Base-by-base conservation (phyloP, 805 yeast species). In the Wickerhamiella azyma region DNA sequence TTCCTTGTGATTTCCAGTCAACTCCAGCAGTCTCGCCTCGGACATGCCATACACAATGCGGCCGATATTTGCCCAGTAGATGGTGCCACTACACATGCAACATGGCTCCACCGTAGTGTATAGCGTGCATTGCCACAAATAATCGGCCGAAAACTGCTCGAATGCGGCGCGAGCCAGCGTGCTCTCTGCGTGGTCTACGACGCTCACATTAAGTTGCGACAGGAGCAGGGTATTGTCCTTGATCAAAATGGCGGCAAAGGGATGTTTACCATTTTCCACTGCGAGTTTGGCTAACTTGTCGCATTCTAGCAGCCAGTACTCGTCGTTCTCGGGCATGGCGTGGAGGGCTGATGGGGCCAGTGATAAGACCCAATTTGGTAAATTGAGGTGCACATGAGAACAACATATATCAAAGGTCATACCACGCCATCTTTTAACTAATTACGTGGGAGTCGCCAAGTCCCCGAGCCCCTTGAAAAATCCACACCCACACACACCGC, bases 11-110 rank as follows among this genome's bases (percentile, higher is more conserved):
- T 24, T 16, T n/a, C 41, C 41, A 11, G 41, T 38, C 4, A n/a
- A 9, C 13, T 24, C 21, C 5, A 26, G 33, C 2, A 38, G 41
- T 9, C 11, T 14, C 19, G 6, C n/a, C 32, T 38, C 41, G 13
- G 30, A n/a, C 14, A 38, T 38, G 14, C 41, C 26, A 17, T 38
- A 38, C 11, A 38, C 32, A 3, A 38, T 32, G 16, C 18, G 10
- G 5, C 41, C 41, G 32, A 38, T 38, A 11, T 38, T 38, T 17
- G 41, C 41, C 41, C 41, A 38, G 32, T 38, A 38, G 16, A 38
- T 38, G 21, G 41, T 26, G 19, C 41, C 41, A 5, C 24, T 11
- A n/a, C 41, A 38, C 41, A 38, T 38, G 16, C 32, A 21, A 18
- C 41, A 38, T 4, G 41, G 41, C 32, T 38, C 41, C 4, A 26